These are phyloP conservation scores for Globisporangium apiculatum DNA, from an alignment of 352 stramenopile species.

Conservation along the genomic window DNA sequence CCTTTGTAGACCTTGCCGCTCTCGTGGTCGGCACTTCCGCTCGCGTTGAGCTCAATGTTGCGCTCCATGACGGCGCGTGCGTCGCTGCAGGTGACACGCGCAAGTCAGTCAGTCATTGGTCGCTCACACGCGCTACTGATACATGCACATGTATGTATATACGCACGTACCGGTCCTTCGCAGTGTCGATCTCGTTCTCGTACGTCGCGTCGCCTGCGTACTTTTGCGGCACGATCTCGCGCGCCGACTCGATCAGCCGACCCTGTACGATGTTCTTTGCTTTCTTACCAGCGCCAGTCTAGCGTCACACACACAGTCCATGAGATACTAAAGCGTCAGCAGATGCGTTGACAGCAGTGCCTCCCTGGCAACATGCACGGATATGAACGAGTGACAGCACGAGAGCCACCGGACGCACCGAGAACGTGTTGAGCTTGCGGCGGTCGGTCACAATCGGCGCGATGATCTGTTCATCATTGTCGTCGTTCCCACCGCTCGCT, in stretches of 20 bases:
- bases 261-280: conserved; percentile 55
- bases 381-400: not conserved
- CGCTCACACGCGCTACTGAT: not conserved
- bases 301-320: not conserved
- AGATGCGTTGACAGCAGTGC: too few species aligned
- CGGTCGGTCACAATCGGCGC: conserved; percentile 17
- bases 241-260: conserved; percentile 54
- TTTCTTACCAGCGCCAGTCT: conserved; percentile 54
- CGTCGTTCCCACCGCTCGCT: not conserved
- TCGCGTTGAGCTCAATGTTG: conserved; percentile 63
- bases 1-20: conserved; percentile 81
- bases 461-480: conserved; percentile 19
- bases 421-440: conserved; percentile 57
- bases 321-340: not conserved
- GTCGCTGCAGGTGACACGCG: conserved; percentile 28
- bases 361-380: too few species aligned
- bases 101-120: not conserved
- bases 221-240: conserved; percentile 67
- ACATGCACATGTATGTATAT: too few species aligned
- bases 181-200: conserved; percentile 79
- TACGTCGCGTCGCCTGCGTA: conserved; percentile 82
- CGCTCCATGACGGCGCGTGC: conserved; percentile 71
- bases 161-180: conserved; percentile 38
- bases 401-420: conserved; percentile 17
- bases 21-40: conserved; percentile 55